Evolutionary conservation across 2,329 filamentous ascomycete genomes (phyloP).

Genomic region (Exophiala sp.): DNA sequence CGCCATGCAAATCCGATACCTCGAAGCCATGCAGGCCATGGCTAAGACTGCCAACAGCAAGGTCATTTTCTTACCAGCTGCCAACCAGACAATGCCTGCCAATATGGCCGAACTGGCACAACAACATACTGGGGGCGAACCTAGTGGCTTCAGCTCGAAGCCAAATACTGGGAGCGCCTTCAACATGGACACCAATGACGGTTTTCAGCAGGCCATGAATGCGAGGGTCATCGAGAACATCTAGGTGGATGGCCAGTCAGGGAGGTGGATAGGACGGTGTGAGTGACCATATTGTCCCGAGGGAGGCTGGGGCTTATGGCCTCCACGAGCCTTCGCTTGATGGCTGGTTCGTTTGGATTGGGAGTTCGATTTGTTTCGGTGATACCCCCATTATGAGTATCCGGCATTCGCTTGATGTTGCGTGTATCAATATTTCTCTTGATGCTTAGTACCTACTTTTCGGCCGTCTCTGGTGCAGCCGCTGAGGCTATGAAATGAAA

Average conservation of each 20-base stretch:
- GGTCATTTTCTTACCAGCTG: slow-evolving; percentile 72
- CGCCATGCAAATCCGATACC: slow-evolving; percentile 96
- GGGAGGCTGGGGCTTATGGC: too few species aligned
- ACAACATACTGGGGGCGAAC: slow-evolving; percentile 49
- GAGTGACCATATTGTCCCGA: too few species aligned
- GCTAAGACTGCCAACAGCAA: slow-evolving; percentile 86
- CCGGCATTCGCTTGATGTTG: slow-evolving; percentile 19
- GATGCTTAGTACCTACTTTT: not conserved
- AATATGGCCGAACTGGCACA: slow-evolving; percentile 44
- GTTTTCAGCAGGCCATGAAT: slow-evolving; percentile 76
- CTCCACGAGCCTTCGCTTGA: too few species aligned
- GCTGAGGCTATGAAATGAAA: slow-evolving; percentile 5
- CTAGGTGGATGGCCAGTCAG: too few species aligned
- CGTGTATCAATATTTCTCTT: slow-evolving; percentile 13
- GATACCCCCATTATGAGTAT: slow-evolving; percentile 22
- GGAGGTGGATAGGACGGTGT: too few species aligned
- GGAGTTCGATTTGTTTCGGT: slow-evolving; percentile 11
- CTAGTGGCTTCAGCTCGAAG: slow-evolving; percentile 39
- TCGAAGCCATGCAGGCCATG: slow-evolving; percentile 99
- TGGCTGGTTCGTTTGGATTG: too few species aligned
- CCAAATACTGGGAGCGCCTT: slow-evolving; percentile 38
- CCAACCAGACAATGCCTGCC: slow-evolving; percentile 53
- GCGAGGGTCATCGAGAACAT: slow-evolving; percentile 80
- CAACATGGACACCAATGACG: slow-evolving; percentile 42
- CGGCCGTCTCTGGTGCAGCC: too few species aligned